Evolutionary conservation across 441 rosid species (phyloP).

Genomic region (Aquilaria agallochum): DNA sequence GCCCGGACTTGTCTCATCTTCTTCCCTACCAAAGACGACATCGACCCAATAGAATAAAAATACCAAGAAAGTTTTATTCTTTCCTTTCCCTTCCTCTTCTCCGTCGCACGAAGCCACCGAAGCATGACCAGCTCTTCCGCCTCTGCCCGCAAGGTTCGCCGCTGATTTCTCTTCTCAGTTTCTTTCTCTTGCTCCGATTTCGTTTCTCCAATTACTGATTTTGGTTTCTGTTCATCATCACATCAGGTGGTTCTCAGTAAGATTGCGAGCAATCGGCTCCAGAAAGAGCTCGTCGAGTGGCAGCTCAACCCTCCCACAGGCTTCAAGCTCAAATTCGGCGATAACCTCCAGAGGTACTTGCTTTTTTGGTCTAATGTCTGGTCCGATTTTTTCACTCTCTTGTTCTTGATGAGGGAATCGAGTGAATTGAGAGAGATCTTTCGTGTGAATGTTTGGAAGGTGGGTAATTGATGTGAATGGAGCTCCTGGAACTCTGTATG

Average conservation of each 20-base stretch:
- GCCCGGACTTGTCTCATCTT: conserved; percentile 11
- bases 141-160: conserved; percentile 69
- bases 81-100: conserved; percentile 14
- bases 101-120: conserved; percentile 10
- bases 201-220: background rate
- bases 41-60: too few relatives aligned
- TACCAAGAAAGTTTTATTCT: background rate
- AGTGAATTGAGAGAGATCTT: background rate
- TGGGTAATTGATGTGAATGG: conserved; percentile 97
- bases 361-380: background rate
- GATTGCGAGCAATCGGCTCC: conserved; percentile 93
- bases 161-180: background rate
- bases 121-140: conserved; percentile 86
- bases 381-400: background rate
- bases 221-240: background rate
- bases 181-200: background rate
- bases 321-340: conserved; percentile 90
- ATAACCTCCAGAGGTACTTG: conserved; percentile 83
- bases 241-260: conserved; percentile 72
- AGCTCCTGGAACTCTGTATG: conserved; percentile 88
- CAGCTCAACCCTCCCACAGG: conserved; percentile 91
- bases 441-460: conserved; percentile 33
- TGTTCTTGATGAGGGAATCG: background rate
- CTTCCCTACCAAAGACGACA: background rate
- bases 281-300: conserved; percentile 97